Evolutionary conservation across 805 yeast genomes (phyloP).

Genomic region (Schizosaccharomyces lindneri): DNA sequence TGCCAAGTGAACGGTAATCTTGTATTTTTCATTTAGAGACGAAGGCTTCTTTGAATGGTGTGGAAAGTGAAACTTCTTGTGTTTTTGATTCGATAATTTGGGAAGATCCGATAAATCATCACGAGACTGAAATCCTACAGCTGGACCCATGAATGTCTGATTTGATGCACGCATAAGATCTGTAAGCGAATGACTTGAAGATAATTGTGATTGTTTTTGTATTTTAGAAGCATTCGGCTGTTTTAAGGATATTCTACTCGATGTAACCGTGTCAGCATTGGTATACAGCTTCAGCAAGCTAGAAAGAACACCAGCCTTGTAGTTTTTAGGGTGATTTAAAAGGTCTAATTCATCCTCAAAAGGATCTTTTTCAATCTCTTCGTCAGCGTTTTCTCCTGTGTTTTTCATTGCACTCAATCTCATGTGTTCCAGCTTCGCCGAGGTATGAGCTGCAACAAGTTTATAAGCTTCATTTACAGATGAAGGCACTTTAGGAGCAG

Average conservation of each 20-base stretch:
- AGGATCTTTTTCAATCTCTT: neutral
- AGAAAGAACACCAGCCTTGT: neutral
- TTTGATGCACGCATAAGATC: neutral
- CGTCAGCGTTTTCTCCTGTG: neutral
- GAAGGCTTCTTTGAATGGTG: neutral
- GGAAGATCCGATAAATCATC: neutral
- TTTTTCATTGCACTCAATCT: neutral
- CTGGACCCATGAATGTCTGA: neutral
- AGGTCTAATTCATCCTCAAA: neutral
- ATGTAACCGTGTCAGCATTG: neutral
- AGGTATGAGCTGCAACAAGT: neutral
- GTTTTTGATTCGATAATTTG: neutral
- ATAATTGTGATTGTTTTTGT: neutral
- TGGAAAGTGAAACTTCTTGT: neutral
- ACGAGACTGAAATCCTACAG: neutral
- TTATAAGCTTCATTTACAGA: neutral
- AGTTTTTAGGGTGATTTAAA: neutral
- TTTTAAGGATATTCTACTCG: neutral
- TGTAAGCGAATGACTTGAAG: neutral
- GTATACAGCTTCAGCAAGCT: neutral
- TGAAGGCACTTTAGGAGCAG: neutral
- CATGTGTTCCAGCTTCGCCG: neutral
- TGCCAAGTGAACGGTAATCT: conserved; percentile 1
- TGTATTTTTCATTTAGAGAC: neutral
- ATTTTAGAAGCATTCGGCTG: neutral